Evolutionary conservation across 106 monocot genomes (phyloP).

Genomic region (Apostasia shenzhenica): DNA sequence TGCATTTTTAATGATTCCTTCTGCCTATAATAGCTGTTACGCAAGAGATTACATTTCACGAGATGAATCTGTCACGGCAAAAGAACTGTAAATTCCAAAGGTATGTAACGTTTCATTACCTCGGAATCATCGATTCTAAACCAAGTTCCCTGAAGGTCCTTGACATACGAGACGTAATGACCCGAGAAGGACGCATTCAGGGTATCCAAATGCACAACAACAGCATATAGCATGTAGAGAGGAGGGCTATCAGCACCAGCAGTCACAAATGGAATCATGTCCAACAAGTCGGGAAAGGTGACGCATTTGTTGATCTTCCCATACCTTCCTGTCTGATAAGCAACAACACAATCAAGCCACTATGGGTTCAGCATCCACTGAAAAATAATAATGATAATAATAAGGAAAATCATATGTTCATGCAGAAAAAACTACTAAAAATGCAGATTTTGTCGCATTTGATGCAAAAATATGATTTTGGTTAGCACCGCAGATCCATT

Average conservation of each 20-base stretch:
- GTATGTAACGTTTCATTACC: constrained; percentile 25
- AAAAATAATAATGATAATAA: too few species aligned
- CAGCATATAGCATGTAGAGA: constrained; percentile 84
- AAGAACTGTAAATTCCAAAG: not conserved
- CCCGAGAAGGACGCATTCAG: constrained; percentile 90
- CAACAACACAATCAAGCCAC: not conserved
- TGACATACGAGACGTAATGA: constrained; percentile 89
- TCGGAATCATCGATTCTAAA: constrained; percentile 82
- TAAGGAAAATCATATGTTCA: too few species aligned
- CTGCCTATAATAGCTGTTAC: not conserved
- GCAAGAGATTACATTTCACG: not conserved
- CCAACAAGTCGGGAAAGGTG: constrained; percentile 85
- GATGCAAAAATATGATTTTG: too few species aligned
- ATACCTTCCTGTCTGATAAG: constrained; percentile 68
- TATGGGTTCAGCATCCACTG: too few species aligned
- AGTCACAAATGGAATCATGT: constrained; percentile 93
- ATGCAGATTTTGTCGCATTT: too few species aligned
- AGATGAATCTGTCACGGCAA: not conserved
- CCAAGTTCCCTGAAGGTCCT: constrained; percentile 85
- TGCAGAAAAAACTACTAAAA: too few species aligned
- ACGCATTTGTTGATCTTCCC: constrained; percentile 97
- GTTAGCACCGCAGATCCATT: too few species aligned
- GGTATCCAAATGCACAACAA: constrained; percentile 88
- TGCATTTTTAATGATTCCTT: not conserved
- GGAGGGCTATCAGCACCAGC: constrained; percentile 74